Conservation (phyloP, 179 eudicot species). For the Corrigiola litoralis region DNA sequence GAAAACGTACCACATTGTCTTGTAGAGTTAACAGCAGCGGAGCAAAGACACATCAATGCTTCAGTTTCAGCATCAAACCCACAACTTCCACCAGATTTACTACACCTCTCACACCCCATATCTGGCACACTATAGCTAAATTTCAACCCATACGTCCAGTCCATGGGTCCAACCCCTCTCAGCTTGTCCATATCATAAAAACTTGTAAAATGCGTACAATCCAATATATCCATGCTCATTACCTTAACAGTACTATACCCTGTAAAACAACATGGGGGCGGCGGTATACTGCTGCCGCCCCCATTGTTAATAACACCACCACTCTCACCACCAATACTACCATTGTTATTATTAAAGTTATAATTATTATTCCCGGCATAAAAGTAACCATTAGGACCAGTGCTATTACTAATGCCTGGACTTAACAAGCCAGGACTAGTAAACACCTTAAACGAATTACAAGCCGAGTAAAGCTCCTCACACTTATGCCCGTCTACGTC, state of each 20-base stretch:
- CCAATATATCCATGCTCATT: constrained; percentile 85
- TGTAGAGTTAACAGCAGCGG: constrained; percentile 53
- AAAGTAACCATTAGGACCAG: constrained; percentile 18
- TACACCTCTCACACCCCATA: constrained; percentile 66
- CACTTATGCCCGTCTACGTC: constrained; percentile 77
- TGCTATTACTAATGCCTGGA: constrained; percentile 13
- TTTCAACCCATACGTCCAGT: constrained; percentile 83
- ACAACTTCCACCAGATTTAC: constrained; percentile 70
- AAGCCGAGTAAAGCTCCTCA: constrained; percentile 64
- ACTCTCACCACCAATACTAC: not conserved
- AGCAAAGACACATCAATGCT: constrained; percentile 71
- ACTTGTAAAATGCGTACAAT: constrained; percentile 79
- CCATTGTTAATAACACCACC: not conserved
- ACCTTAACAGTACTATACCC: constrained; percentile 63
- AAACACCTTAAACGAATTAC: constrained; percentile 65
- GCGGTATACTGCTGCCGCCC: not conserved
- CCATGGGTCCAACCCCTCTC: constrained; percentile 59
- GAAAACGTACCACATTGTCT: constrained; percentile 71
- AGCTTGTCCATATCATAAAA: constrained; percentile 51
- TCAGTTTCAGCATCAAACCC: constrained; percentile 77
- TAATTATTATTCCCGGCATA: constrained; percentile 7
- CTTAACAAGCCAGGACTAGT: constrained; percentile 30
- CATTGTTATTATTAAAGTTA: not conserved
- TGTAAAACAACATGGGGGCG: constrained; percentile 79
- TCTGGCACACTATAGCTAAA: constrained; percentile 71